These are phyloP conservation scores for Lagenidium giganteum DNA, from an alignment of 352 stramenopile species.

Conservation along the genomic window DNA sequence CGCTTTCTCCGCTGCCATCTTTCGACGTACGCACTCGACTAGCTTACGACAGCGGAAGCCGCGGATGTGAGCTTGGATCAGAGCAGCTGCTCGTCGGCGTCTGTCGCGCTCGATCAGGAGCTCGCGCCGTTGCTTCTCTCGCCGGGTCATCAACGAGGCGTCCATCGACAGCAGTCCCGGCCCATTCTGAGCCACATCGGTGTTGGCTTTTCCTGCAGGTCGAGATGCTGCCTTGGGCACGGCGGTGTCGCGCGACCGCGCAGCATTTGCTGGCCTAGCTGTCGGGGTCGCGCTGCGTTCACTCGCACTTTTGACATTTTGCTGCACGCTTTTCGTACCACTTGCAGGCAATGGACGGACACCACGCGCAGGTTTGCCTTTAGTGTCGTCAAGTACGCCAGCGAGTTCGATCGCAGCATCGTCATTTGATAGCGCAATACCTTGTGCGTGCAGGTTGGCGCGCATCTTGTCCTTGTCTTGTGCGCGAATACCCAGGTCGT, in stretches of 20 bases:
- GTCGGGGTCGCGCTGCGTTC: too few species aligned
- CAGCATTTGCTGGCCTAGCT: too few species aligned
- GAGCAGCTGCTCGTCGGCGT: constrained; percentile 28
- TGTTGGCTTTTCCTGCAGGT: background rate
- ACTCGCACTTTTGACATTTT: too few species aligned
- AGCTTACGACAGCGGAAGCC: constrained; percentile 33
- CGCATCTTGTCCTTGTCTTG: constrained; percentile 21
- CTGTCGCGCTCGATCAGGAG: constrained; percentile 16
- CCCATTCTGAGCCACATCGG: too few species aligned
- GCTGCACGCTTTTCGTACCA: too few species aligned
- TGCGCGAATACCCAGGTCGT: constrained; percentile 35
- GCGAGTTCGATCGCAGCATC: too few species aligned
- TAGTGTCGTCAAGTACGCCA: too few species aligned
- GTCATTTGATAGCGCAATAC: too few species aligned
- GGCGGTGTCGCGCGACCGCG: too few species aligned
- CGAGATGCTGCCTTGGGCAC: constrained; percentile 1
- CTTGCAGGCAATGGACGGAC: too few species aligned
- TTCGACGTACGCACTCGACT: constrained; percentile 29
- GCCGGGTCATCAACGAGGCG: constrained; percentile 5
- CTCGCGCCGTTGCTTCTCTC: background rate
- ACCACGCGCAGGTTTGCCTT: too few species aligned
- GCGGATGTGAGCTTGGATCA: constrained; percentile 41
- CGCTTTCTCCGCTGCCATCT: constrained; percentile 17
- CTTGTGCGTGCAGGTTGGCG: constrained; percentile 41
- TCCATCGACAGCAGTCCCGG: too few species aligned